phyloP scores from a whole-genome alignment of 331 rosid species.

The Quercus lobata region DNA sequence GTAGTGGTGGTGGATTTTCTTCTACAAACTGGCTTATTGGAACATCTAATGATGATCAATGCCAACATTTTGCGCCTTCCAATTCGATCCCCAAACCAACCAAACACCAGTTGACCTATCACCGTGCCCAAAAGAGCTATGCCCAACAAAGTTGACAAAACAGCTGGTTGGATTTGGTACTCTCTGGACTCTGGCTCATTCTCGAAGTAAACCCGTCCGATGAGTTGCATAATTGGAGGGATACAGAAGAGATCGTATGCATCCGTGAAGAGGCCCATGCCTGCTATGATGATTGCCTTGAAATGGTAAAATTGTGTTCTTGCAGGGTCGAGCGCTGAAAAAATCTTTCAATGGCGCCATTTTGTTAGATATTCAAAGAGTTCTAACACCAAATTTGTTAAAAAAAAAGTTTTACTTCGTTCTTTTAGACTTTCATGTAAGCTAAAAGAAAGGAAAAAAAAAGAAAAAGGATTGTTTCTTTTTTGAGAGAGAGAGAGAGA shows the following conservation, averaged over 20 bases:
- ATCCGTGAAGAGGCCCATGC: slow-evolving; percentile 67
- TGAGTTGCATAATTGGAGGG: slow-evolving; percentile 42
- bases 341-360: too few species aligned
- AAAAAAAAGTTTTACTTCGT: too few species aligned
- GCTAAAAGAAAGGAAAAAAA: too few species aligned
- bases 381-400: too few species aligned
- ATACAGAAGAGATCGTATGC: slow-evolving; percentile 73
- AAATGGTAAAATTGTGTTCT: slow-evolving; percentile 51
- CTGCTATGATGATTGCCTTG: slow-evolving; percentile 50
- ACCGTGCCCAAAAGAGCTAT: slow-evolving; percentile 43
- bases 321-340: slow-evolving; percentile 33
- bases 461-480: too few species aligned
- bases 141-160: slow-evolving; percentile 34
- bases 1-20: too few species aligned
- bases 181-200: background rate
- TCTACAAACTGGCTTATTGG: too few species aligned
- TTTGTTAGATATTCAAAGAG: too few species aligned
- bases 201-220: slow-evolving; percentile 46
- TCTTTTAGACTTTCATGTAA: too few species aligned
- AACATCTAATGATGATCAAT: slow-evolving; percentile 15
- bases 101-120: slow-evolving; percentile 49
- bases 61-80: slow-evolving; percentile 54
- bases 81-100: slow-evolving; percentile 50
- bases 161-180: slow-evolving; percentile 7
- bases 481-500: too few species aligned